phyloP scores from a whole-genome alignment of 2,329 filamentous ascomycete genomes.

The Aureobasidium sp. region DNA sequence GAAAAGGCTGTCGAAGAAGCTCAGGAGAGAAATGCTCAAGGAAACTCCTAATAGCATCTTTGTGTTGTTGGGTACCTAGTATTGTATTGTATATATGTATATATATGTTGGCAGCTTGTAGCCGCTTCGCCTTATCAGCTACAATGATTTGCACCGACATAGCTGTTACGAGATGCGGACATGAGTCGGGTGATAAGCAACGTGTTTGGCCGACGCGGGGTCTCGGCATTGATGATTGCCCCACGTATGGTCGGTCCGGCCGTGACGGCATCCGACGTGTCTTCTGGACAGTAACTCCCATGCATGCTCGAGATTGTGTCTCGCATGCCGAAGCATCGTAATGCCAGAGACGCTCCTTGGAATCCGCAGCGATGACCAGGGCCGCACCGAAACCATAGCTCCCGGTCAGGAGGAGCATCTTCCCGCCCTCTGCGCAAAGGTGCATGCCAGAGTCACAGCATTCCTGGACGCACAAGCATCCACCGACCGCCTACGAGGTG shows the following conservation, averaged over 20 bases:
- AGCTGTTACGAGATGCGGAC: background rate
- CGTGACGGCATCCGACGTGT: background rate
- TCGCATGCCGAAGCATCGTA: constrained; percentile 18
- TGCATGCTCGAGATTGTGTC: background rate
- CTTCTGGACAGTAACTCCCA: background rate
- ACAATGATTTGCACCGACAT: too few species aligned
- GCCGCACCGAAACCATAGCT: constrained; percentile 29
- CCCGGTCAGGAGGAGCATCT: constrained; percentile 39
- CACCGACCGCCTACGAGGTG: constrained; percentile 48
- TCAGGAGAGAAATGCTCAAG: constrained; percentile 42
- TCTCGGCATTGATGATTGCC: background rate
- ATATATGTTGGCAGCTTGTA: too few species aligned
- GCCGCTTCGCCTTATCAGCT: too few species aligned
- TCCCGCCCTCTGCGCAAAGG: constrained; percentile 37
- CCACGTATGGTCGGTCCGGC: background rate
- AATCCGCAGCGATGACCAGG: constrained; percentile 16
- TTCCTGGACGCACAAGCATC: constrained; percentile 57
- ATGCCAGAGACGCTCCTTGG: constrained; percentile 25
- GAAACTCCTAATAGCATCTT: background rate
- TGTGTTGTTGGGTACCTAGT: background rate
- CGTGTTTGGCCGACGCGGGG: constrained; percentile 3
- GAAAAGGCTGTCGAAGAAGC: constrained; percentile 53
- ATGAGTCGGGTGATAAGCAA: background rate
- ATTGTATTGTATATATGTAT: too few species aligned
- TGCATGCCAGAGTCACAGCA: constrained; percentile 52